phyloP scores from a whole-genome alignment of 2,329 filamentous ascomycete species.

The Sporothrix mexicana region DNA sequence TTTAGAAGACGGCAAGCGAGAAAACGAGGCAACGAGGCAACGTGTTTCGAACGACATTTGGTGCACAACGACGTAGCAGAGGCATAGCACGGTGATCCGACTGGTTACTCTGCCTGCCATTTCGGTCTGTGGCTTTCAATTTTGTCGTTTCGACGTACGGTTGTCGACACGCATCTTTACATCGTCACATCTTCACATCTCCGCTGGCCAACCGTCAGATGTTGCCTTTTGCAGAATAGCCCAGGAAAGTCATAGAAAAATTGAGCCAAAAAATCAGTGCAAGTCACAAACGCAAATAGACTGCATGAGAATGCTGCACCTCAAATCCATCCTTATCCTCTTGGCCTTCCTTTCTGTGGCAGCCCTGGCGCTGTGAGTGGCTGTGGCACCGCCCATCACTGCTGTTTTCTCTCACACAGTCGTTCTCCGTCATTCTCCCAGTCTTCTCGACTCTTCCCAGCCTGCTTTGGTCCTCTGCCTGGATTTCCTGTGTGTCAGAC shows the following conservation, averaged over 20 bases:
- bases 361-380: conserved; percentile 28
- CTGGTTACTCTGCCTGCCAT: neutral
- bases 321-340: conserved; percentile 4
- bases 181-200: neutral
- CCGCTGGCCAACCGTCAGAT: conserved; percentile 2
- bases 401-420: neutral
- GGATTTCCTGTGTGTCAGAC: conserved; percentile 36
- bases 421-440: neutral
- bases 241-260: neutral
- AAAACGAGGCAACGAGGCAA: neutral
- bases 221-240: conserved; percentile 14
- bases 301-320: conserved; percentile 15
- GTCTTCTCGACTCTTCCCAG: conserved; percentile 27
- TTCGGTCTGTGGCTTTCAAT: neutral
- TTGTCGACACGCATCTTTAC: neutral
- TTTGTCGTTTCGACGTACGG: neutral
- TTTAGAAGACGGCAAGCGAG: neutral
- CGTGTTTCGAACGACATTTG: neutral
- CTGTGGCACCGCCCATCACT: conserved; percentile 32
- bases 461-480: conserved; percentile 12
- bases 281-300: neutral
- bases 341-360: neutral
- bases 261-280: neutral
- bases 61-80: neutral
- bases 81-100: neutral